Percentiles rank a stretch among this genome's conserved stretches.
phyloP scores from a whole-genome alignment of 2,329 filamentous ascomycete genomes.

The Hymenoscyphus scutula region DNA sequence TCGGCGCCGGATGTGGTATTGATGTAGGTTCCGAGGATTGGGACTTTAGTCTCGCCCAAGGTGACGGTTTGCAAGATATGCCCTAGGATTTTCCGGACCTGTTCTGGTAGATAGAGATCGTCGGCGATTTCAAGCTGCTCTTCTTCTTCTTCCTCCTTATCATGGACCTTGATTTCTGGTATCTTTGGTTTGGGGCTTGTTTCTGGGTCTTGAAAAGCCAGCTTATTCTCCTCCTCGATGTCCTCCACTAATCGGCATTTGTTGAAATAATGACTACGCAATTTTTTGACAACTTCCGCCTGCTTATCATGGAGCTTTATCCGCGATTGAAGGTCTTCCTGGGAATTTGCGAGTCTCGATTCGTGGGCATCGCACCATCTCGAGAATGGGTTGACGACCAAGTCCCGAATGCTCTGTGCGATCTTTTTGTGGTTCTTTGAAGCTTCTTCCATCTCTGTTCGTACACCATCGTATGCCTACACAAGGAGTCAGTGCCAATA shows the following conservation, averaged over 20 bases:
- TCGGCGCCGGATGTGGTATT: slow-evolving; percentile 91
- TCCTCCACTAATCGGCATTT: slow-evolving; percentile 96
- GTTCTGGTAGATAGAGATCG: slow-evolving; percentile 77
- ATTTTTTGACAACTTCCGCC: slow-evolving; percentile 84
- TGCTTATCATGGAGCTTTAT: slow-evolving; percentile 95
- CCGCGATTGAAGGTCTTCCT: slow-evolving; percentile 86
- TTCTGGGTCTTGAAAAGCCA: slow-evolving; percentile 89
- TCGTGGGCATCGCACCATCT: slow-evolving; percentile 97
- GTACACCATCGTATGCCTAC: slow-evolving; percentile 91
- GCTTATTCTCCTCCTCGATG: slow-evolving; percentile 96
- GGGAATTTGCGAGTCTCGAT: slow-evolving; percentile 83
- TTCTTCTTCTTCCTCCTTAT: slow-evolving; percentile 66
- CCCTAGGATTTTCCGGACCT: slow-evolving; percentile 84
- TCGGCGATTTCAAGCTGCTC: slow-evolving; percentile 89
- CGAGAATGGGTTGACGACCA: slow-evolving; percentile 91
- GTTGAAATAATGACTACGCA: slow-evolving; percentile 96
- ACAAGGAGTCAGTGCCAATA: slow-evolving; percentile 24
- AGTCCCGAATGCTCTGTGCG: slow-evolving; percentile 90
- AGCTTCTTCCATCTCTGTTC: slow-evolving; percentile 88
- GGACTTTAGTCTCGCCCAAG: slow-evolving; percentile 88
- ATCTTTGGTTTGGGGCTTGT: slow-evolving; percentile 64
- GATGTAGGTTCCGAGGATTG: slow-evolving; percentile 89
- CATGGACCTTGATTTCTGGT: slow-evolving; percentile 84
- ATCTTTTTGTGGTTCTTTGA: slow-evolving; percentile 91
- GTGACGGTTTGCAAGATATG: slow-evolving; percentile 87